Conservation (phyloP, 768 basidiomycete species). For the Harrya chromipes region DNA sequence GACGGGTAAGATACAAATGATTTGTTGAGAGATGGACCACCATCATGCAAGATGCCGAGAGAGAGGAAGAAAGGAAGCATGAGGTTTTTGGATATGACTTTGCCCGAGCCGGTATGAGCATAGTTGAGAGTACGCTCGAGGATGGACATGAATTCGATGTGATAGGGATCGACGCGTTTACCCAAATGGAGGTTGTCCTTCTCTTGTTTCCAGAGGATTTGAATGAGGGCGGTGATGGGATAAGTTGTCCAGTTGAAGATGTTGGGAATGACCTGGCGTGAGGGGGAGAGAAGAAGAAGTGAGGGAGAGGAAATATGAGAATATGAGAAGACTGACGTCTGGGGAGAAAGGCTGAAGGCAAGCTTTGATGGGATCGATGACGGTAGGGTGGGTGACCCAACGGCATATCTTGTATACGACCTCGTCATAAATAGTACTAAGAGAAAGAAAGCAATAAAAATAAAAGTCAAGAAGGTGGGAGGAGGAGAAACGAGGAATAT, state of each 20-base stretch:
- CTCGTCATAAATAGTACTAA: background rate
- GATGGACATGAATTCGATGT: slow-evolving; percentile 9
- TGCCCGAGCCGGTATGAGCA: background rate
- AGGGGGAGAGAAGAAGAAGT: too few species aligned
- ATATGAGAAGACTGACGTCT: background rate
- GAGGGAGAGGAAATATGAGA: background rate
- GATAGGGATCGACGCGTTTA: background rate
- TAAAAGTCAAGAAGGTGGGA: too few species aligned
- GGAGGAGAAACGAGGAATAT: too few species aligned
- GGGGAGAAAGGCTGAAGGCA: background rate
- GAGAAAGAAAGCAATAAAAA: too few species aligned
- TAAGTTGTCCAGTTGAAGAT: slow-evolving; percentile 3
- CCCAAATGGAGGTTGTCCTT: background rate
- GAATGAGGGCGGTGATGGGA: background rate
- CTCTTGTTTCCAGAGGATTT: background rate
- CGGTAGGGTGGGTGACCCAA: background rate
- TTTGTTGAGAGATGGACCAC: background rate
- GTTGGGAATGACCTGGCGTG: slow-evolving; percentile 2
- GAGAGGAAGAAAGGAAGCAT: background rate
- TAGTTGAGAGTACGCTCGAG: slow-evolving; percentile 3
- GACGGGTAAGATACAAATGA: background rate
- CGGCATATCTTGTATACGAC: background rate
- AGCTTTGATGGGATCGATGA: background rate
- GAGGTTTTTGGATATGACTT: background rate
- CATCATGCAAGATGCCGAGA: background rate